A percentile compares a stretch with the other conserved stretches of the same genome.
These are phyloP conservation scores for Metschnikowia cerradonensis DNA, from an alignment of 805 yeast genomes.

Conservation along the genomic window DNA sequence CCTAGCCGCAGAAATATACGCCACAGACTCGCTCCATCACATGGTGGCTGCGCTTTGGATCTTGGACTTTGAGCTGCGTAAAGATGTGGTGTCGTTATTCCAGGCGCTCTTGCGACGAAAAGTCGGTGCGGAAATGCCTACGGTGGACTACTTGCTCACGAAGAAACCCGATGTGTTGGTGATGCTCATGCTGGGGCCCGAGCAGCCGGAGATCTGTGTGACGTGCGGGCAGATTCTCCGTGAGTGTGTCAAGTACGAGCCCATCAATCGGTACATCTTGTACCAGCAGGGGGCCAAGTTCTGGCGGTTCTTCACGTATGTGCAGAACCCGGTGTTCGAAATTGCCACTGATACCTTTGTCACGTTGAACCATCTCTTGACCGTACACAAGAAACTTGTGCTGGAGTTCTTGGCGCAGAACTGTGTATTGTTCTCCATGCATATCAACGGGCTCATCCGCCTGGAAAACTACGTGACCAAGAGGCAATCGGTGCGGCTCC, in stretches of 20 bases:
- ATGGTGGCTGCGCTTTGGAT: slow-evolving; percentile 56
- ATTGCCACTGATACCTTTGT: slow-evolving; percentile 86
- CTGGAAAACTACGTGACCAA: slow-evolving; percentile 87
- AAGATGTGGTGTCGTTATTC: slow-evolving; percentile 72
- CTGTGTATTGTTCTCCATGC: slow-evolving; percentile 52
- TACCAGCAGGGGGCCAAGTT: slow-evolving; percentile 46
- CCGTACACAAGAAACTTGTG: slow-evolving; percentile 64
- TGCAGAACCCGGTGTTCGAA: slow-evolving; percentile 76
- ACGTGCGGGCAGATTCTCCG: slow-evolving; percentile 75
- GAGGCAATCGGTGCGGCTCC: slow-evolving; percentile 78
- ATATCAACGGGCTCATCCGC: slow-evolving; percentile 66
- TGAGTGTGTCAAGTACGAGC: slow-evolving; percentile 80
- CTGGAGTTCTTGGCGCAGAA: slow-evolving; percentile 64
- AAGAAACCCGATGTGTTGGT: slow-evolving; percentile 59
- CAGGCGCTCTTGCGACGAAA: slow-evolving; percentile 74
- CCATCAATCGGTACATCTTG: slow-evolving; percentile 56
- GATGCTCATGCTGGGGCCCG: slow-evolving; percentile 67
- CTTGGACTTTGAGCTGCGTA: slow-evolving; percentile 86
- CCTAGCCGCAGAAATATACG: slow-evolving; percentile 75
- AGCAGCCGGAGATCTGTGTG: slow-evolving; percentile 65
- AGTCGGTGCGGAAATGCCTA: slow-evolving; percentile 72
- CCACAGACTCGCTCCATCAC: slow-evolving; percentile 61
- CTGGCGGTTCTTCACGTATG: slow-evolving; percentile 83
- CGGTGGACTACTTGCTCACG: slow-evolving; percentile 74
- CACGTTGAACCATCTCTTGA: slow-evolving; percentile 66